These are phyloP conservation scores for Alloteropsis angusta DNA, from an alignment of 202 grass and related monocot species.

Conservation along the genomic window DNA sequence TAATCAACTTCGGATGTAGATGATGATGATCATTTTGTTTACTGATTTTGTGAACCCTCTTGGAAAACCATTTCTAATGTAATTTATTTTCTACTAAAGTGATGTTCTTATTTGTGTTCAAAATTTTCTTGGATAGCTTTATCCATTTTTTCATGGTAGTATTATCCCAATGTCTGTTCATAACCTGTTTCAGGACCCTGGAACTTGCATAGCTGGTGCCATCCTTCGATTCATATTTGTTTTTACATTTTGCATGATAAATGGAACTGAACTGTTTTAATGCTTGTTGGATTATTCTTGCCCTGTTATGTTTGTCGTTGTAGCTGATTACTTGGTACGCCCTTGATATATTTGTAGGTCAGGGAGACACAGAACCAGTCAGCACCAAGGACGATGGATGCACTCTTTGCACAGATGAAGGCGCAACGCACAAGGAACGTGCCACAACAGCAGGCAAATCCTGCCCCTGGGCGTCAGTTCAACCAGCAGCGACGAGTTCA, in stretches of 20 bases:
- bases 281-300: not conserved
- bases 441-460: slow-evolving; percentile 28
- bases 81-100: not conserved
- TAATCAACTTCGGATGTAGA: not conserved
- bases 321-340: not conserved
- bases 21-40: not conserved
- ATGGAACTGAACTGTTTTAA: not conserved
- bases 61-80: not conserved
- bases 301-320: not conserved
- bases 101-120: not conserved
- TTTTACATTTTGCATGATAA: not conserved
- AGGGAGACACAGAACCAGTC: slow-evolving; percentile 36
- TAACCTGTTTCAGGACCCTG: not conserved
- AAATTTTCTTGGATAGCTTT: not conserved
- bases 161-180: not conserved
- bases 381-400: slow-evolving; percentile 63
- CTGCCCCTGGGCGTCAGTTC: slow-evolving; percentile 27
- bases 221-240: too few relatives aligned
- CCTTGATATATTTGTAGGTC: slow-evolving; percentile 12
- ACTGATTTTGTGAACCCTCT: not conserved
- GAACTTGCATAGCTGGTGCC: too few relatives aligned
- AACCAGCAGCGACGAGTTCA: slow-evolving; percentile 25
- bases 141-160: not conserved
- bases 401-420: slow-evolving; percentile 70
- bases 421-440: slow-evolving; percentile 37